Evolutionary conservation across 768 basidiomycete genomes (phyloP), one percentile per base, ranked within the genome.

Genomic region (Cystofilobasidium bisporidii): DNA sequence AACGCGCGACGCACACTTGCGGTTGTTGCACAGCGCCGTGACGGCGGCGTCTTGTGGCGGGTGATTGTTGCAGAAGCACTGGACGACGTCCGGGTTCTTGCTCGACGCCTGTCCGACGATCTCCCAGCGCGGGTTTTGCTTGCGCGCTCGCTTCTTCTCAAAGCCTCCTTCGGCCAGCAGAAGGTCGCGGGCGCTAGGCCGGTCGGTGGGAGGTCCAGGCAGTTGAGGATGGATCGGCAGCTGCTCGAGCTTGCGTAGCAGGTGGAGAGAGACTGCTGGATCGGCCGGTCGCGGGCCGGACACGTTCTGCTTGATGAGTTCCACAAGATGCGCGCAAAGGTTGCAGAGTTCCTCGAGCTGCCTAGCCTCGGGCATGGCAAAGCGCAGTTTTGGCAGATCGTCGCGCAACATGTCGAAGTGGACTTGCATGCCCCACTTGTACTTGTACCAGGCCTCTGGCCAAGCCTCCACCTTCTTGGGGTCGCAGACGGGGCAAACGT

Each of bases 201-300:
- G n/a, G n/a, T n/a, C n/a, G n/a, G n/a, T n/a, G n/a, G n/a, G n/a
- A n/a, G n/a, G 36, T 36, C 36, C 36, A 36, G 59, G 33, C 33
- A 26, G 33, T 69, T 41, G 32, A 22, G 58, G 40, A 20, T 64
- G 53, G 47, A 69, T 45, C 36, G 57, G 38, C 6, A 64, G 33
- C 26, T 55, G 59, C 8, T 71, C 74, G n/a, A 74, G 60, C 55
- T 74, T 75, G 28, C 73, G 69, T 10, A 72, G 71, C 48, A 55
- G 68, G 67, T 74, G 72, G 17, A 36, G 63, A 43, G 73, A 53
- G 38, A 71, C 56, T 12, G 65, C 67, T 28, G 63, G 40, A 57
- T 74, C 70, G 55, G 12, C 56, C 59, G 33, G 33, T 41, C 32
- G 65, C 50, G 20, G 58, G 36, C 43, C 64, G 38, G 15, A 48